Evolutionary conservation across 176 grass and related monocot genomes (phyloP).

Genomic region (Oryza meyeriana): DNA sequence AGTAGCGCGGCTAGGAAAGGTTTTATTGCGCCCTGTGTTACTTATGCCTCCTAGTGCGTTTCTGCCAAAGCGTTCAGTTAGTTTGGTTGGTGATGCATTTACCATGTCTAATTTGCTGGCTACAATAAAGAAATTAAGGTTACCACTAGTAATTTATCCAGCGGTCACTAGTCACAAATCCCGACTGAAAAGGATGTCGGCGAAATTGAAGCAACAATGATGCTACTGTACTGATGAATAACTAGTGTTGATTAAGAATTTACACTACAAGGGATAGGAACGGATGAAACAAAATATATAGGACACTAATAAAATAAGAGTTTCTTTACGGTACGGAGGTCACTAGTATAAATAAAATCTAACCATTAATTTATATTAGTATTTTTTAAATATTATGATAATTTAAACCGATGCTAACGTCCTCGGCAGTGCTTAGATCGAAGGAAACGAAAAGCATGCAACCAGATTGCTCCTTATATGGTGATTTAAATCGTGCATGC

Average conservation of each 20-base stretch:
- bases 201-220: background rate
- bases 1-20: slow-evolving; percentile 49
- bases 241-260: background rate
- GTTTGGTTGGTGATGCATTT: background rate
- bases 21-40: slow-evolving; percentile 17
- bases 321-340: too few relatives aligned
- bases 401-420: too few relatives aligned
- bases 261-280: too few relatives aligned
- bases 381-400: too few relatives aligned
- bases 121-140: background rate
- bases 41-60: background rate
- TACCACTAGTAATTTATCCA: background rate
- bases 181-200: background rate
- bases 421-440: too few relatives aligned
- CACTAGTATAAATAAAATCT: too few relatives aligned
- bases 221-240: background rate
- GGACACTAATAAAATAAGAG: too few relatives aligned
- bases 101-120: background rate
- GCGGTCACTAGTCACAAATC: background rate
- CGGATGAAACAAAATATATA: too few relatives aligned
- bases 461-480: too few relatives aligned
- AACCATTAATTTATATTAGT: too few relatives aligned
- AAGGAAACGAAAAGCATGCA: too few relatives aligned
- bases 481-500: too few relatives aligned
- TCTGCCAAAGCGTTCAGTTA: background rate